Evolutionary conservation across 2,329 filamentous ascomycete genomes (phyloP).

Genomic region (Magnaporthiopsis rhizophila): DNA sequence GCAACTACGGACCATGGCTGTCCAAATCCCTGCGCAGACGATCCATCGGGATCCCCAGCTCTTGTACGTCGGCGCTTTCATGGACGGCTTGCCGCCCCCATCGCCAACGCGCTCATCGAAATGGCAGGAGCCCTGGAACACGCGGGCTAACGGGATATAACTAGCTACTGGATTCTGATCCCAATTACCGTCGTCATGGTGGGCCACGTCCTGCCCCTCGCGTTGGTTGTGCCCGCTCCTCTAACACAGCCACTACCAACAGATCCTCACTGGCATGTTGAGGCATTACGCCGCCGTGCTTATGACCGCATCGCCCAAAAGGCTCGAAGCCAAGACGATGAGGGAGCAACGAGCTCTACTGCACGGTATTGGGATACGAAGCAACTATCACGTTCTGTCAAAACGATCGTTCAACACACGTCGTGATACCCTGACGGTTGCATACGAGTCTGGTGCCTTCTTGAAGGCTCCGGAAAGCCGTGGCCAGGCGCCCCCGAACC

Average conservation of each 20-base stretch:
- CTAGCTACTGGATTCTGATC: constrained; percentile 96
- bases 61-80: constrained; percentile 58
- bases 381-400: constrained; percentile 73
- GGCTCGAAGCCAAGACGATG: constrained; percentile 63
- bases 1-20: constrained; percentile 54
- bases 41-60: constrained; percentile 98
- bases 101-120: background rate
- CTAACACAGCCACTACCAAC: constrained; percentile 11
- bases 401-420: constrained; percentile 69
- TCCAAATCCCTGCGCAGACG: constrained; percentile 75
- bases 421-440: constrained; percentile 71
- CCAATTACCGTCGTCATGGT: constrained; percentile 98
- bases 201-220: constrained; percentile 15
- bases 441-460: constrained; percentile 79
- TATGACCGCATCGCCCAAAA: constrained; percentile 78
- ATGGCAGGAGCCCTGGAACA: background rate
- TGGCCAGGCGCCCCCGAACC: constrained; percentile 84
- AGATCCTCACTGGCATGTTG: constrained; percentile 88
- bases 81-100: background rate
- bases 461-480: constrained; percentile 81
- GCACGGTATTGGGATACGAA: constrained; percentile 76
- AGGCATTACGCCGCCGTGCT: constrained; percentile 95
- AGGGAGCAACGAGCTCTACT: constrained; percentile 81
- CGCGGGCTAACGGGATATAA: background rate
- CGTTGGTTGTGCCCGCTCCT: background rate